phyloP scores from a whole-genome alignment of 139 green algal species.

The Spirogloea muscicola region DNA sequence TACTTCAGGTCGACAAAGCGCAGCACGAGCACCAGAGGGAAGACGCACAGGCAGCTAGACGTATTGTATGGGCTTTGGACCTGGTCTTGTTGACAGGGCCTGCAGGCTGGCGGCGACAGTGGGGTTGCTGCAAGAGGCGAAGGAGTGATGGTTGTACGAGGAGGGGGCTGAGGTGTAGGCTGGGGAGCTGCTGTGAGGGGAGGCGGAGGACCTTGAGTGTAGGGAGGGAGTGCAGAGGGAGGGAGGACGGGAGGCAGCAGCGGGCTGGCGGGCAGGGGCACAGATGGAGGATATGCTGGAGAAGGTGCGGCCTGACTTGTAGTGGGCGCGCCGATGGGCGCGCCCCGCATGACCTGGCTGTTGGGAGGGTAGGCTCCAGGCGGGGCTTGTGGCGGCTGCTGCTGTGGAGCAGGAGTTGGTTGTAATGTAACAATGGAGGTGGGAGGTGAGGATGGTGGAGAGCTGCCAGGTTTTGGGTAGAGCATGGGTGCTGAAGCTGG shows the following conservation, averaged over 20 bases:
- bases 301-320: no score
- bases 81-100: not conserved
- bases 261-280: no score
- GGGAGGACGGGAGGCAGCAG: not conserved
- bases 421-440: no score
- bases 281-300: no score
- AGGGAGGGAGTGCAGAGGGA: not conserved
- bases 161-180: not conserved
- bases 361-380: no score
- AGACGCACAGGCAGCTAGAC: conserved; percentile 26
- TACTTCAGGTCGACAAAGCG: conserved; percentile 17
- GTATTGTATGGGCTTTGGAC: not conserved
- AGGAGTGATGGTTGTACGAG: not conserved
- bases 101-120: not conserved
- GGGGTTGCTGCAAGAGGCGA: not conserved
- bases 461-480: no score
- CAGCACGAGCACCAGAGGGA: not conserved
- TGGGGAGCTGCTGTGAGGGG: not conserved
- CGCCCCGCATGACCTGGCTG: no score
- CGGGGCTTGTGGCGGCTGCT: no score
- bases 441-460: no score
- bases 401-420: no score
- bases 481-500: no score
- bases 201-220: not conserved
- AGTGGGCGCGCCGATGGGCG: no score